Evolutionary conservation across 768 basidiomycete species (phyloP), one percentile per base, ranked within the genome.

Genomic region (Tubosaeta sp.): DNA sequence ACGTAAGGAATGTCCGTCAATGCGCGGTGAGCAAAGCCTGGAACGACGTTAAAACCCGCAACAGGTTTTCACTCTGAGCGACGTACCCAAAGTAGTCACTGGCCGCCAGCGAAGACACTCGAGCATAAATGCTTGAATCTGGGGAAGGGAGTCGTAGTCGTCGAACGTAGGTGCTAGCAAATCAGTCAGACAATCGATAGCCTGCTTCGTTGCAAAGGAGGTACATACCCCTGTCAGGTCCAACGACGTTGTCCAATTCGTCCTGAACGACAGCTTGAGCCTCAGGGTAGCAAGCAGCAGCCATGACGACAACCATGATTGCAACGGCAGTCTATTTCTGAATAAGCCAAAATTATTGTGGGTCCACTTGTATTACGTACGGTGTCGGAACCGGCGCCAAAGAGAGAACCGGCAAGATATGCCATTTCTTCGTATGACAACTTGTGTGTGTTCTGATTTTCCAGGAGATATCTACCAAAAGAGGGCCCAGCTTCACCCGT

Each of bases 371-470:
- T 21, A 31, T 32, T n/a, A 60, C 69, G 34, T 48, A 72, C 73
- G 13, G 83, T 85, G 55, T 84, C 84, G 0, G 80, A 76, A 13
- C 84, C 84, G 30, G 83, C 83, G 22, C 84, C 84, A 52, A 82
- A 86, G 66, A 86, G 78, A 34, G 76, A 74, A 0, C 84, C 84
- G 0, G 79, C 78, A 22, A 86, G 75, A 60, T 85, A 86, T 0
- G 83, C 78, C 24, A 77, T 75, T 58, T 86, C 83, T 48, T 78
- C 70, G 48, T 79, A 71, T 3, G 80, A 75, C 10, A 84, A 73
- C 11, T 75, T 77, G 42, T 81, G 76, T 41, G 79, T 75, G 2
- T 60, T 51, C 57, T 84, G 81, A 16, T 76, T 76, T 54, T 83
- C 78, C 2, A 84, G 67, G 25, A 85, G 74, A 53, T 82, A 80